Evolutionary conservation across 805 yeast species (phyloP).

Genomic region (Cephaloascus albidus): DNA sequence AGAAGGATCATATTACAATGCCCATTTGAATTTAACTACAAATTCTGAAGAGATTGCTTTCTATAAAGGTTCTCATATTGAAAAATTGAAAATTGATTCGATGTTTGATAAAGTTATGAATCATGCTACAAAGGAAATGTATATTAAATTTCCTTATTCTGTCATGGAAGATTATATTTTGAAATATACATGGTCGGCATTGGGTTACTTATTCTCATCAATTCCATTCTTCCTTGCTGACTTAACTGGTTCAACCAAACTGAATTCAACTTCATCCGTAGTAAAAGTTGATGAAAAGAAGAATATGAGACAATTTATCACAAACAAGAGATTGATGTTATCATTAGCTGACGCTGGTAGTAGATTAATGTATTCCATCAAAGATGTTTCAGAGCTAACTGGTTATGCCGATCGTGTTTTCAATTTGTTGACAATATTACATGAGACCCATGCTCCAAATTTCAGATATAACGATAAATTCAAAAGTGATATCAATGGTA

Average conservation of each 20-base stretch:
- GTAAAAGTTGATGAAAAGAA: slow-evolving; percentile 31
- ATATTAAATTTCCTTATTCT: slow-evolving; percentile 56
- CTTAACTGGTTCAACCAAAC: no score
- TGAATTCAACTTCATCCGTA: background rate
- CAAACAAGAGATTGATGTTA: slow-evolving; percentile 82
- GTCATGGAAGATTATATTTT: slow-evolving; percentile 78
- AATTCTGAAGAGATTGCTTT: slow-evolving; percentile 93
- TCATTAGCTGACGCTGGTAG: slow-evolving; percentile 94
- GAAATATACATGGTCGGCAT: slow-evolving; percentile 90
- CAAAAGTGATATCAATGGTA: slow-evolving; percentile 60
- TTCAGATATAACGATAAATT: slow-evolving; percentile 39
- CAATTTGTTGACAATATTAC: slow-evolving; percentile 64
- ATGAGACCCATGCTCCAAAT: slow-evolving; percentile 65
- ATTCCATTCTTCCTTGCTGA: slow-evolving; percentile 73
- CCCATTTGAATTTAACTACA: slow-evolving; percentile 75
- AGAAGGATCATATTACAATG: slow-evolving; percentile 84
- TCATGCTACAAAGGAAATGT: slow-evolving; percentile 46
- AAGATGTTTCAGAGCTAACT: slow-evolving; percentile 83
- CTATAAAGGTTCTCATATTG: slow-evolving; percentile 80
- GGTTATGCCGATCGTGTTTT: slow-evolving; percentile 87
- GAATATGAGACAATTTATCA: slow-evolving; percentile 81
- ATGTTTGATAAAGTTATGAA: slow-evolving; percentile 49
- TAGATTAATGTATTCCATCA: slow-evolving; percentile 87
- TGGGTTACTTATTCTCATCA: slow-evolving; percentile 88
- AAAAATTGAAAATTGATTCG: slow-evolving; percentile 52